Base-by-base conservation (phyloP, 352 stramenopile species). In the Globisporangium nagaii region DNA sequence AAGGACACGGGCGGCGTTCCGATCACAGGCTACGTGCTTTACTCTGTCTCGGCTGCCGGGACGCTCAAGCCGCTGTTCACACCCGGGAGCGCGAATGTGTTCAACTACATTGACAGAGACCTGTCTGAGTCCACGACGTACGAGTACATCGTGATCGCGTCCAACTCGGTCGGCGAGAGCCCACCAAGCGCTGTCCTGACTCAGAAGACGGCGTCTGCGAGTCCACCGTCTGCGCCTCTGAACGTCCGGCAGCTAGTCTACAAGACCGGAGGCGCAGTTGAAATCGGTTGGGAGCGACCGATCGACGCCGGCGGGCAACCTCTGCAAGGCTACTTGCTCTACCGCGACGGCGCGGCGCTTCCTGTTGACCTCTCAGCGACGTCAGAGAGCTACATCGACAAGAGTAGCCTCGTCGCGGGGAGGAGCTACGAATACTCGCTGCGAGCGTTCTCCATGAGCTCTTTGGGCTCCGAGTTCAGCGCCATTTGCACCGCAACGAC, bases 341-440 rank as follows among this genome's bases (percentile, higher is more conserved):
- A 86, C 53, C 73, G 77, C 9, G 70, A 87, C 39, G 70, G 71
- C 9, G 53, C 39, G 0, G 13, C 57, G 0, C 53, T 88, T 12
- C 63, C 53, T 3, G 47, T 58, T 3, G 64, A 69, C 0, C 44
- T 83, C 3, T 25, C 50, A n/a, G 24, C 71, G 1, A 39, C 24
- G 4, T 47, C 51, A 0, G 52, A 48, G 17, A 66, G 7, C n/a
- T 87, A 66, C 42, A 62, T 66, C 8, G 72, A 88, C 32, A 79
- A 63, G 19, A 58, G 41, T 3, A 49, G 46, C 19, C 31, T 90
- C 0, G 28, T 27, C 4, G 67, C 75, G 11, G 58, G 34, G 2
- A 78, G 68, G 22, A 69, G 49, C 8, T 90, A 90, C 42, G 62
- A 55, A 15, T 90, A 82, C 48, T 71, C 58, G 25, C 46, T 88